Evolutionary conservation across 2,329 filamentous ascomycete genomes (phyloP).

Genomic region (Phyllachora maydis): DNA sequence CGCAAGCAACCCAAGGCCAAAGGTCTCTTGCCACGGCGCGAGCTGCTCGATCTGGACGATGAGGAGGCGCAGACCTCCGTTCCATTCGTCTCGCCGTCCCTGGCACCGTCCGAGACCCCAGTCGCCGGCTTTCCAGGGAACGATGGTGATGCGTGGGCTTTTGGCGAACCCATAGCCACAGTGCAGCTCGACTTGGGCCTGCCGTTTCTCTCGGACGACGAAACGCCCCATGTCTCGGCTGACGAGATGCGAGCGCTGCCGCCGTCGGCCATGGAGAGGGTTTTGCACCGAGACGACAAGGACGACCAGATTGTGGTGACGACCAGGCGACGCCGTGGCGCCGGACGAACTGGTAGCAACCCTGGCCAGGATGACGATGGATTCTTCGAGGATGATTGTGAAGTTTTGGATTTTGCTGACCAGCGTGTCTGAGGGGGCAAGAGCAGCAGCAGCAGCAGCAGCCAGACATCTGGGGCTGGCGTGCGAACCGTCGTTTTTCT

Average conservation of each 20-base stretch:
- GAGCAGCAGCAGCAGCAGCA: too few relatives aligned
- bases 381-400: slow-evolving; percentile 85
- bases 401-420: slow-evolving; percentile 74
- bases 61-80: too few relatives aligned
- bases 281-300: slow-evolving; percentile 33
- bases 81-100: too few relatives aligned
- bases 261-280: slow-evolving; percentile 41
- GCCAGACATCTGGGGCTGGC: too few relatives aligned
- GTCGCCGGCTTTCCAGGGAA: slow-evolving; percentile 1
- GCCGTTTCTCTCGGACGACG: slow-evolving; percentile 24
- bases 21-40: too few relatives aligned
- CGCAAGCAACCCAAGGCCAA: too few relatives aligned
- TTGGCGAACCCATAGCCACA: slow-evolving; percentile 31
- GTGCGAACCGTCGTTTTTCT: too few relatives aligned
- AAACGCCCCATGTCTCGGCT: slow-evolving; percentile 21
- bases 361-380: slow-evolving; percentile 45
- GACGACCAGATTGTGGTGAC: slow-evolving; percentile 68
- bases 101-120: too few relatives aligned
- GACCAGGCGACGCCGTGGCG: slow-evolving; percentile 47
- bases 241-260: slow-evolving; percentile 38
- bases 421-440: slow-evolving; percentile 42
- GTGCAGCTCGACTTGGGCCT: slow-evolving; percentile 32
- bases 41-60: too few relatives aligned
- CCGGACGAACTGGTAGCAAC: slow-evolving; percentile 22
- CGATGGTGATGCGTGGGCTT: slow-evolving; percentile 28